phyloP scores from a whole-genome alignment of 495 filamentous ascomycete genomes.

The Aspergillus funiculosus region DNA sequence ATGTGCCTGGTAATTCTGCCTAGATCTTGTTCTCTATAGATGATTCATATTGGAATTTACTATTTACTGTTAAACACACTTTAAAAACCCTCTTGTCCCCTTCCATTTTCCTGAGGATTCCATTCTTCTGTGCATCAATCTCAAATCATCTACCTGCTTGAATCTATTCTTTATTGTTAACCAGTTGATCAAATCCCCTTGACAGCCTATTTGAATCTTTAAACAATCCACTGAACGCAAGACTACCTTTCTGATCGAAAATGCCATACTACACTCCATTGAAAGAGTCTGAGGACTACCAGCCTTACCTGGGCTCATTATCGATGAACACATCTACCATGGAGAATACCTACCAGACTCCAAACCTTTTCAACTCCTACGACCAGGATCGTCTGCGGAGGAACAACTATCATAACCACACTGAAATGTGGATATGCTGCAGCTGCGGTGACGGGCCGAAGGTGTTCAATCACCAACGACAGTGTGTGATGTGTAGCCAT shows the following conservation, averaged over 20 bases:
- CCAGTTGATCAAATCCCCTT: not conserved
- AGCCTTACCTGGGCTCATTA: not conserved
- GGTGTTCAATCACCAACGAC: conserved; percentile 29
- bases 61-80: not conserved
- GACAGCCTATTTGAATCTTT: not conserved
- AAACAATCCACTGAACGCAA: not conserved
- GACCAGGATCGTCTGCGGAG: not conserved
- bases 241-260: too few species aligned
- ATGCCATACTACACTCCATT: not conserved
- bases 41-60: conserved; percentile 6
- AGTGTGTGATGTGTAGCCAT: conserved; percentile 33
- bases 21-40: not conserved
- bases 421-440: conserved; percentile 39
- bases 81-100: too few species aligned
- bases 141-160: too few species aligned
- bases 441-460: conserved; percentile 38
- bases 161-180: not conserved
- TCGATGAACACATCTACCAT: not conserved
- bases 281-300: not conserved
- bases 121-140: too few species aligned
- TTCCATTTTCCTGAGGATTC: too few species aligned
- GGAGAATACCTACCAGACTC: not conserved
- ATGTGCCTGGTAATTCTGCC: too few species aligned
- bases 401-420: not conserved
- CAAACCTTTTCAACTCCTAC: not conserved